phyloP scores from a whole-genome alignment of 768 basidiomycete species.

The Scleroderma citrinum region DNA sequence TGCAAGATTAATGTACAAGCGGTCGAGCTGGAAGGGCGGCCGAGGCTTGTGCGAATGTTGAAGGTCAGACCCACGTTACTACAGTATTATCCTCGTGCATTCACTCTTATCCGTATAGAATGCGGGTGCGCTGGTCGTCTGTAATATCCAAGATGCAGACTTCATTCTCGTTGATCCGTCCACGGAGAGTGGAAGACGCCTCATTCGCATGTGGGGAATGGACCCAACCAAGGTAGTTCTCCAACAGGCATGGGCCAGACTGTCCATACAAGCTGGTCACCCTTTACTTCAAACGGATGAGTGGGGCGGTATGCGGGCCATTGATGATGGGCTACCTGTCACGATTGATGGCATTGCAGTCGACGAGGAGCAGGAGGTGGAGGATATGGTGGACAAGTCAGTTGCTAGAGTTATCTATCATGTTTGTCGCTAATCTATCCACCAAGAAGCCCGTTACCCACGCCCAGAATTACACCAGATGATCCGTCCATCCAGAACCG shows the following conservation, averaged over 20 bases:
- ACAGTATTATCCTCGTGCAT: not conserved
- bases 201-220: constrained; percentile 53
- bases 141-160: constrained; percentile 45
- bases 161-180: constrained; percentile 56
- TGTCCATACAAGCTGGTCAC: constrained; percentile 37
- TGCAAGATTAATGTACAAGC: constrained; percentile 55
- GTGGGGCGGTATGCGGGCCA: constrained; percentile 42
- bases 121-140: constrained; percentile 49
- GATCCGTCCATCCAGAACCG: constrained; percentile 18
- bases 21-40: constrained; percentile 42
- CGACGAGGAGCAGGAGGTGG: constrained; percentile 36
- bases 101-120: constrained; percentile 32
- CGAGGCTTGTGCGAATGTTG: constrained; percentile 45
- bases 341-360: constrained; percentile 29
- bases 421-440: constrained; percentile 11
- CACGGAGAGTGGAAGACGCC: constrained; percentile 45
- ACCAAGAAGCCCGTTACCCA: constrained; percentile 56
- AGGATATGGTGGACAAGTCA: constrained; percentile 38
- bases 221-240: constrained; percentile 47
- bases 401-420: constrained; percentile 19
- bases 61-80: constrained; percentile 32
- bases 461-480: constrained; percentile 53
- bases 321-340: constrained; percentile 30
- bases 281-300: constrained; percentile 42
- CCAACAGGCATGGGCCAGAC: constrained; percentile 46